phyloP scores from a whole-genome alignment of 805 yeast genomes.

The Nakazawaea populi region DNA sequence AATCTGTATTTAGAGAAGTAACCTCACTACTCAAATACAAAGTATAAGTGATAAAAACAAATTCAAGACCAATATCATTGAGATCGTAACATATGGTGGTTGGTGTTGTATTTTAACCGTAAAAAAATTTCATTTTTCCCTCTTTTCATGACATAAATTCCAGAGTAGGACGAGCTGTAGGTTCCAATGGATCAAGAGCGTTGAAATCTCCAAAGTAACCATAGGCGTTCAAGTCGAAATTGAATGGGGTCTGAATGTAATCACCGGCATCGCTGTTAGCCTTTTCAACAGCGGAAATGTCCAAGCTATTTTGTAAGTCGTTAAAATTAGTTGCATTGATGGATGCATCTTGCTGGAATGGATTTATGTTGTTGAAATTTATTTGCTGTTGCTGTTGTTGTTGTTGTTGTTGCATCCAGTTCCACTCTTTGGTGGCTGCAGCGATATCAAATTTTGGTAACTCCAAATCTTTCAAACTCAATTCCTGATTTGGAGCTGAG shows the following conservation, averaged over 20 bases:
- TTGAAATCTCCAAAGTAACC: constrained; percentile 9
- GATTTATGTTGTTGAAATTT: background rate
- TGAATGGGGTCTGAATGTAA: constrained; percentile 8
- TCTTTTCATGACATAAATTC: background rate
- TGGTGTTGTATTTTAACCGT: background rate
- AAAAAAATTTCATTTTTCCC: too few species aligned
- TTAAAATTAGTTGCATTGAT: background rate
- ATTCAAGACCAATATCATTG: too few species aligned
- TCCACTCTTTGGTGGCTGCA: constrained; percentile 1
- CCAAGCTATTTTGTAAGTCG: background rate
- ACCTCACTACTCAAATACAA: too few species aligned
- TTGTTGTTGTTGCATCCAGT: constrained; percentile 1
- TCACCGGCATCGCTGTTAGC: constrained; percentile 8
- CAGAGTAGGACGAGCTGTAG: background rate
- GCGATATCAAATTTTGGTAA: background rate
- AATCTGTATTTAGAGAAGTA: too few species aligned
- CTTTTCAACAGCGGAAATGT: background rate
- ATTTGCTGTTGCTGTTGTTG: background rate
- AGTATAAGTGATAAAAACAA: too few species aligned
- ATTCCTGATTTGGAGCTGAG: background rate
- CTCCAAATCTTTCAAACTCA: background rate
- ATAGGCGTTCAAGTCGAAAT: constrained; percentile 4
- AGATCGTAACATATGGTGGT: background rate
- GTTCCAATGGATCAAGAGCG: constrained; percentile 3
- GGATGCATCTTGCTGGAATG: too few species aligned